Percentiles rank a stretch among this genome's conserved stretches.
These are phyloP conservation scores for Aspergillus steynii DNA, from an alignment of 495 filamentous ascomycete genomes.

Conservation along the genomic window DNA sequence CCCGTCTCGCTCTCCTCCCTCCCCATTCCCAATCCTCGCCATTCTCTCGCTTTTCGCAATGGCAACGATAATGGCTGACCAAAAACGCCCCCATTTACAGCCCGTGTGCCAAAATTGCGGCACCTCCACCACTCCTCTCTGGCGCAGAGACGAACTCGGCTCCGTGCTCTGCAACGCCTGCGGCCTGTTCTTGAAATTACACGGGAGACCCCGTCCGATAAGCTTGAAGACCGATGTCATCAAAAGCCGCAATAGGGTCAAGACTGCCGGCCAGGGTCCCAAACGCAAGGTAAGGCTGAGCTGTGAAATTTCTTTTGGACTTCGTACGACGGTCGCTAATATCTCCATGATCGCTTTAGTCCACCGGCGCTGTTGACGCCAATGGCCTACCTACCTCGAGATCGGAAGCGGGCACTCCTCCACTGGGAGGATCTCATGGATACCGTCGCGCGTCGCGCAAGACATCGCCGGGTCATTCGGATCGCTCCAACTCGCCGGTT, in stretches of 20 bases:
- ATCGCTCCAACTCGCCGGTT: conserved; percentile 81
- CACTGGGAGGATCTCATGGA: conserved; percentile 44
- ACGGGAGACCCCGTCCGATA: conserved; percentile 88
- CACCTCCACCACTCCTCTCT: conserved; percentile 93
- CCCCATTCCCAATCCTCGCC: conserved; percentile 19
- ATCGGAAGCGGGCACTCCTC: conserved; percentile 57
- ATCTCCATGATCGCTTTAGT: conserved; percentile 32
- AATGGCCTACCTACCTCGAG: conserved; percentile 59
- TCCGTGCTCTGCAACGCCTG: conserved; percentile 99
- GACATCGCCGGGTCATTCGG: conserved; percentile 68
- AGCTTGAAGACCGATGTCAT: conserved; percentile 99
- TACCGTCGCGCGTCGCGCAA: conserved; percentile 72
- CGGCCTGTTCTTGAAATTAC: conserved; percentile 94
- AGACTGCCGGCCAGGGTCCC: conserved; percentile 79
- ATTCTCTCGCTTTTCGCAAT: conserved; percentile 39
- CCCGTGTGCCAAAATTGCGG: conserved; percentile 96
- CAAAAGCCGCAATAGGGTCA: conserved; percentile 97
- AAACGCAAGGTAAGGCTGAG: conserved; percentile 78
- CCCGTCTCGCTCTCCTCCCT: conserved; percentile 27
- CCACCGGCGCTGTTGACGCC: conserved; percentile 49
- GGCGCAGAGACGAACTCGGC: conserved; percentile 94
- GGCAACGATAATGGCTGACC: conserved; percentile 59
- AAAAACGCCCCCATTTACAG: conserved; percentile 66
- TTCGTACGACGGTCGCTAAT: conserved; percentile 35
- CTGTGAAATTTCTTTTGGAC: conserved; percentile 29